Conservation (phyloP, 2,329 filamentous ascomycete genomes). For the Claviceps spartinae region DNA sequence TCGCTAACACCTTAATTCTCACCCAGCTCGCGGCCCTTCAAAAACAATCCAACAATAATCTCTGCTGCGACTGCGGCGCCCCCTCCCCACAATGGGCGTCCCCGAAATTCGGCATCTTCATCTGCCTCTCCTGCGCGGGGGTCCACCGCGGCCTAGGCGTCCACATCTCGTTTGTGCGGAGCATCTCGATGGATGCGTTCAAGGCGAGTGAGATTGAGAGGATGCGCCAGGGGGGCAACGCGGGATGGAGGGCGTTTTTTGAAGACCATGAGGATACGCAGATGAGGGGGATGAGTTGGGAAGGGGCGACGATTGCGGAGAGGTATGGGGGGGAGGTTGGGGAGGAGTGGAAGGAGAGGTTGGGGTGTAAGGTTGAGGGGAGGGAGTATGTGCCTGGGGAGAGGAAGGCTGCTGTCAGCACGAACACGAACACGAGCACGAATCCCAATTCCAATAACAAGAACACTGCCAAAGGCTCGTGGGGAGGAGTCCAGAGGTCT, state of each 20-base stretch:
- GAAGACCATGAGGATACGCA: slow-evolving; percentile 55
- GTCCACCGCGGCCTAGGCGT: slow-evolving; percentile 90
- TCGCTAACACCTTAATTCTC: background rate
- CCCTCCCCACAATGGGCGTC: slow-evolving; percentile 96
- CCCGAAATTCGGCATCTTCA: slow-evolving; percentile 96
- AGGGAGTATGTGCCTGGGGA: slow-evolving; percentile 68
- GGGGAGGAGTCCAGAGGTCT: slow-evolving; percentile 25
- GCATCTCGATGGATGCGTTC: slow-evolving; percentile 97
- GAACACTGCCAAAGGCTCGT: no score
- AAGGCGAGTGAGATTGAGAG: slow-evolving; percentile 84
- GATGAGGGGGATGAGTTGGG: slow-evolving; percentile 59
- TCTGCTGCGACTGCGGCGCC: slow-evolving; percentile 89
- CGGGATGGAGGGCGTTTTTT: slow-evolving; percentile 77
- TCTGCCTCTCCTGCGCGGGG: slow-evolving; percentile 91
- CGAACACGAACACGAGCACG: background rate
- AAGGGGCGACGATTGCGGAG: slow-evolving; percentile 80
- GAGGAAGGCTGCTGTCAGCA: slow-evolving; percentile 33
- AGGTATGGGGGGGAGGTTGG: slow-evolving; percentile 80
- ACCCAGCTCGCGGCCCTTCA: slow-evolving; percentile 75
- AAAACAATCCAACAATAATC: slow-evolving; percentile 76
- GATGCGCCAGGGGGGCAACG: slow-evolving; percentile 88
- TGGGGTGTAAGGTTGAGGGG: slow-evolving; percentile 79
- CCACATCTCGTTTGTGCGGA: slow-evolving; percentile 95
- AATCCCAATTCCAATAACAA: no score
- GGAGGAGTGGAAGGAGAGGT: slow-evolving; percentile 87